Evolutionary conservation across 169 alveolate genomes (phyloP).

Genomic region (Plasmodium vinckei): DNA sequence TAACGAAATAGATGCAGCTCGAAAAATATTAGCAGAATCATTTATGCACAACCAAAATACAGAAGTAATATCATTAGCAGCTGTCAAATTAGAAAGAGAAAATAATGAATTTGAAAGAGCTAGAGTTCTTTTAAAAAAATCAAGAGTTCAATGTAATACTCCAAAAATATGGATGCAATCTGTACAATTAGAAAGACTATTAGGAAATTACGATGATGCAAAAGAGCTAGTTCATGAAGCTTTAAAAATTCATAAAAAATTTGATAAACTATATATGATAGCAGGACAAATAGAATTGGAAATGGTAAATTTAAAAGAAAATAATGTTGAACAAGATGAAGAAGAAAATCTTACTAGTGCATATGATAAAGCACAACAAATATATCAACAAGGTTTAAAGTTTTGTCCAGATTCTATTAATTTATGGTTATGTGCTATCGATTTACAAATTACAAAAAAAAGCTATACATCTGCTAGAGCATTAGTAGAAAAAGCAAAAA

Average conservation of each 20-base stretch:
- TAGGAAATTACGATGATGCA: constrained; percentile 87
- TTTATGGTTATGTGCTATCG: constrained; percentile 92
- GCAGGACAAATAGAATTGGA: constrained; percentile 92
- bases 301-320: constrained; percentile 10
- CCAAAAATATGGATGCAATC: constrained; percentile 93
- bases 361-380: constrained; percentile 65
- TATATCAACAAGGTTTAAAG: constrained; percentile 80
- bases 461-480: constrained; percentile 93
- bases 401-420: constrained; percentile 85
- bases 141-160: constrained; percentile 89
- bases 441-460: constrained; percentile 83
- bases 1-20: constrained; percentile 91
- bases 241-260: constrained; percentile 86
- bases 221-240: constrained; percentile 86
- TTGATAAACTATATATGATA: constrained; percentile 93
- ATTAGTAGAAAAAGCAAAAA: constrained; percentile 90
- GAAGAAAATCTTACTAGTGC: not conserved
- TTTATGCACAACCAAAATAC: constrained; percentile 88
- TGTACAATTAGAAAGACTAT: constrained; percentile 92
- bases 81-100: constrained; percentile 94
- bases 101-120: constrained; percentile 94
- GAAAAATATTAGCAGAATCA: constrained; percentile 91
- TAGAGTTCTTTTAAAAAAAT: constrained; percentile 92
- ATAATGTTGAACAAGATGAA: not conserved
- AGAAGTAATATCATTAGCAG: constrained; percentile 91